These are phyloP conservation scores for Podila horticola DNA, from an alignment of 192 early-diverging fungal genomes.

Conservation along the genomic window DNA sequence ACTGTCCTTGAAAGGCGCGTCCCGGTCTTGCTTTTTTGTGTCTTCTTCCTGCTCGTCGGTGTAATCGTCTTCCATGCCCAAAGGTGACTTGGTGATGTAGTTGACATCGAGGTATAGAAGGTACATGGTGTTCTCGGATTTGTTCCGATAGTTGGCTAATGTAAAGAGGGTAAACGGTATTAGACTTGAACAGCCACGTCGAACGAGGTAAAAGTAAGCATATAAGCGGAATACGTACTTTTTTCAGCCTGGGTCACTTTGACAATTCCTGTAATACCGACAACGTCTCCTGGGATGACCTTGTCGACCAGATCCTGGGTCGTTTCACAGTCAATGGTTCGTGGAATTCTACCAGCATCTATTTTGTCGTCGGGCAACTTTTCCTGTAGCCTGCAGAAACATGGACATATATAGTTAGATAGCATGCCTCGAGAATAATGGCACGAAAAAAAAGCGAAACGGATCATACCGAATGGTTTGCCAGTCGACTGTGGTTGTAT, in stretches of 20 bases:
- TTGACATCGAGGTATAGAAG: constrained; percentile 79
- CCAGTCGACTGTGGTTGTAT: constrained; percentile 76
- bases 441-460: neutral
- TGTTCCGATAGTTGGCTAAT: constrained; percentile 38
- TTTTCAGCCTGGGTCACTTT: constrained; percentile 79
- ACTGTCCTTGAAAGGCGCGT: constrained; percentile 54
- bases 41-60: constrained; percentile 25
- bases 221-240: constrained; percentile 47
- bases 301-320: constrained; percentile 79
- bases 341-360: constrained; percentile 77
- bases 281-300: constrained; percentile 86
- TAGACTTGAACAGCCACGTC: neutral
- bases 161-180: neutral
- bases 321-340: constrained; percentile 82
- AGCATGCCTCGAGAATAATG: neutral
- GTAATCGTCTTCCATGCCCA: constrained; percentile 47
- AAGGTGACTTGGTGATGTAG: constrained; percentile 68
- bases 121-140: constrained; percentile 73
- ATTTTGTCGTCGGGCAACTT: constrained; percentile 76
- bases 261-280: constrained; percentile 78
- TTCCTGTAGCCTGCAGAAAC: constrained; percentile 73
- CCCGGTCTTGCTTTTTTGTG: constrained; percentile 37
- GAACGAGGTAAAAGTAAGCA: neutral
- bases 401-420: neutral
- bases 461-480: constrained; percentile 66